These are phyloP conservation scores for Chenopodium quinoa DNA, from an alignment of 148 eudicot species.

Conservation along the genomic window DNA sequence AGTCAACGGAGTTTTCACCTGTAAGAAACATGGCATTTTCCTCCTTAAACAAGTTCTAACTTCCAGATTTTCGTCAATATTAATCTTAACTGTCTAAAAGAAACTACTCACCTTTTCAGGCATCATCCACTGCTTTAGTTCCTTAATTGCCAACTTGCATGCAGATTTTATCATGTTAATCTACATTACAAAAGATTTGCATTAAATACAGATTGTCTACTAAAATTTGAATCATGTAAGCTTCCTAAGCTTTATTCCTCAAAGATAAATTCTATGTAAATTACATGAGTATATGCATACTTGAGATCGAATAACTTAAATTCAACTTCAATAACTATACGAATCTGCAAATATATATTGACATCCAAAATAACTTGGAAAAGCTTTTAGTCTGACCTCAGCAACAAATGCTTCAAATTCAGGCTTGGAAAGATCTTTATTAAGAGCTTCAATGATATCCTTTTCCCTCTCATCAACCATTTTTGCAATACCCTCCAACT, in stretches of 20 bases:
- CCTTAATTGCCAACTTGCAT: constrained; percentile 44
- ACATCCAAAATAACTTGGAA: no score
- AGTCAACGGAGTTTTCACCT: constrained; percentile 53
- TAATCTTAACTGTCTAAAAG: background rate
- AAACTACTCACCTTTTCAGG: constrained; percentile 49
- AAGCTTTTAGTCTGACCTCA: constrained; percentile 38
- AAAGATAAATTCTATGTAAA: background rate
- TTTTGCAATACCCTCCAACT: constrained; percentile 41
- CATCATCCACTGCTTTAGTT: constrained; percentile 56
- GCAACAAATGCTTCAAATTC: constrained; percentile 47
- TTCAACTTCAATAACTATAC: no score
- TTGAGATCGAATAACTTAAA: background rate
- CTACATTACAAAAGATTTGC: constrained; percentile 23
- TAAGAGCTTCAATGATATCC: constrained; percentile 53
- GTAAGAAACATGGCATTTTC: background rate
- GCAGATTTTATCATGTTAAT: constrained; percentile 43
- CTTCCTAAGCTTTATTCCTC: background rate
- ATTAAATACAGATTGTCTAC: background rate
- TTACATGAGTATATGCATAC: background rate
- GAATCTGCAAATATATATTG: no score
- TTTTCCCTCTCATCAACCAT: constrained; percentile 48
- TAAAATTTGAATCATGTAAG: background rate
- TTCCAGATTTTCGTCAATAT: background rate
- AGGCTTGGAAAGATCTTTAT: constrained; percentile 57
- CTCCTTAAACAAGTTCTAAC: background rate